Percentiles rank a stretch among this genome's conserved stretches.
Conservation (phyloP, 495 filamentous ascomycete genomes). For the Neurospora pannonica region DNA sequence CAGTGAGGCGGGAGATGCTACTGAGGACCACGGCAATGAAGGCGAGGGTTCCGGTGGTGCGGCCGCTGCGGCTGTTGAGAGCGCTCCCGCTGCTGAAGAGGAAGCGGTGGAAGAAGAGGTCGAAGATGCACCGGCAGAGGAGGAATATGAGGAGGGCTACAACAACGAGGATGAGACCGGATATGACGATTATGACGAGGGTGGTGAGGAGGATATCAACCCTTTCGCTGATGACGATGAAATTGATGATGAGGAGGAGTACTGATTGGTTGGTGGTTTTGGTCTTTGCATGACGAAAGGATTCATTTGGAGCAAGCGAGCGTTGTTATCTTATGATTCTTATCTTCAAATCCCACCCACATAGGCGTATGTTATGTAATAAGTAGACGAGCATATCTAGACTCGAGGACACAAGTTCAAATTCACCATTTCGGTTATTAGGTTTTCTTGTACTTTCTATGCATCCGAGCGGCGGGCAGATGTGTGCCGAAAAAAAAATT, state of each 20-base stretch:
- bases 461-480: too few relatives aligned
- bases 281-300: neutral
- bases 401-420: neutral
- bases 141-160: slow-evolving; percentile 12
- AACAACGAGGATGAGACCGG: slow-evolving; percentile 14
- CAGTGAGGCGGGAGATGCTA: neutral
- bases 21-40: neutral
- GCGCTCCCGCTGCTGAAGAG: slow-evolving; percentile 5
- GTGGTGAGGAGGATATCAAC: slow-evolving; percentile 17
- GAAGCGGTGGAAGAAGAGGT: slow-evolving; percentile 1
- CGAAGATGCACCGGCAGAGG: slow-evolving; percentile 11
- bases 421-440: neutral
- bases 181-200: slow-evolving; percentile 24
- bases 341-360: neutral
- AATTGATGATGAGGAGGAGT: slow-evolving; percentile 12
- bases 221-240: slow-evolving; percentile 15
- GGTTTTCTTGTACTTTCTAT: too few relatives aligned
- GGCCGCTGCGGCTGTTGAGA: neutral
- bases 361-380: neutral
- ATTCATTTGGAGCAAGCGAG: neutral
- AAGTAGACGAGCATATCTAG: neutral
- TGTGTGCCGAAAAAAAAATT: too few relatives aligned
- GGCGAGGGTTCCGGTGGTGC: neutral
- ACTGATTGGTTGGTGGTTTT: neutral
- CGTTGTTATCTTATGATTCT: neutral